Evolutionary conservation across 305 asterid species (phyloP).

Genomic region (Salvia sclarea): DNA sequence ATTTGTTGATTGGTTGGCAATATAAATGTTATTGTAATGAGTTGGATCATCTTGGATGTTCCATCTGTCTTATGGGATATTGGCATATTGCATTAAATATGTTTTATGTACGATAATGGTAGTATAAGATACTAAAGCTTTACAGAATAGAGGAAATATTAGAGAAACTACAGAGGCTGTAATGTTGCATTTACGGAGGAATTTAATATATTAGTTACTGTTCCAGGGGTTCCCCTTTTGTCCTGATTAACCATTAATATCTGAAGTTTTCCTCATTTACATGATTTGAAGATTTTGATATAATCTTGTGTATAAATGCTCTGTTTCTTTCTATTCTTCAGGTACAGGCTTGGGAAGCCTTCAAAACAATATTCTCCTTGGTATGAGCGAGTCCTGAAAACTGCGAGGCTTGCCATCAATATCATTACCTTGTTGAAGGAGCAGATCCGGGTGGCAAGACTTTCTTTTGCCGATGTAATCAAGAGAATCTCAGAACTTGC

Average conservation of each 20-base stretch:
- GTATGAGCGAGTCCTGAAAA: constrained; percentile 82
- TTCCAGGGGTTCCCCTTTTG: background rate
- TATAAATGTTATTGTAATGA: background rate
- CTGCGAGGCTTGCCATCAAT: constrained; percentile 75
- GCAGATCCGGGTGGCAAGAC: constrained; percentile 72
- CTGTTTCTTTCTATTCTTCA: constrained; percentile 40
- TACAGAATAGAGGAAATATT: constrained; percentile 10
- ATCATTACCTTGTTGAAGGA: constrained; percentile 80
- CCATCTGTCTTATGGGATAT: background rate
- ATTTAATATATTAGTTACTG: constrained; percentile 3
- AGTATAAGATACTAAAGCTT: background rate
- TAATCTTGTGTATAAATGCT: constrained; percentile 18
- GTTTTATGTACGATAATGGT: background rate
- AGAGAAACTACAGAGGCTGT: constrained; percentile 14
- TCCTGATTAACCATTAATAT: constrained; percentile 10
- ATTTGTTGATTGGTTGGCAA: constrained; percentile 8
- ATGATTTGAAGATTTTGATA: constrained; percentile 7
- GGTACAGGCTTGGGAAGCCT: constrained; percentile 97
- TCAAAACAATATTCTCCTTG: constrained; percentile 92
- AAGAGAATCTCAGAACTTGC: constrained; percentile 67
- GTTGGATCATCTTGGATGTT: constrained; percentile 1
- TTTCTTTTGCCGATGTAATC: constrained; percentile 81
- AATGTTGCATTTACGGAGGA: constrained; percentile 5
- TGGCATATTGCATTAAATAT: background rate
- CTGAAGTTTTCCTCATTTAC: background rate